These are phyloP conservation scores for Chaetomiaceae sp. DNA, from an alignment of 2,329 filamentous ascomycete species.

Conservation along the genomic window DNA sequence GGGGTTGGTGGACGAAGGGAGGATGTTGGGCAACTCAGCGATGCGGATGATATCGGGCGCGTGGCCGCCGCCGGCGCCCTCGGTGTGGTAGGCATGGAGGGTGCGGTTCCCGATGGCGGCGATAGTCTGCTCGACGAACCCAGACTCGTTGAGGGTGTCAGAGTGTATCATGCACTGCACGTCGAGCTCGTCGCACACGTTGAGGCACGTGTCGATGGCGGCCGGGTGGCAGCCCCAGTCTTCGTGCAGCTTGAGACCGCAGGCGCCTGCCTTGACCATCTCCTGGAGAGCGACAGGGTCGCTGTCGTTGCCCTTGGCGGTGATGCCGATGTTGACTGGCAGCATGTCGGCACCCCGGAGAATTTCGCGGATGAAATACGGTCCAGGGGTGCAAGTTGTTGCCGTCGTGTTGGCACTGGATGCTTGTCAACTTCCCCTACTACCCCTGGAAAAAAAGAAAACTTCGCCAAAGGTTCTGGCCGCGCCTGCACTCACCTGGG, in stretches of 20 bases:
- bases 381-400: constrained; percentile 88
- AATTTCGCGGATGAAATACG: constrained; percentile 80
- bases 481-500: constrained; percentile 62
- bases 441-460: neutral
- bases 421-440: neutral
- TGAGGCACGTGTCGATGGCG: constrained; percentile 82
- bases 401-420: constrained; percentile 77
- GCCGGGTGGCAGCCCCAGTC: constrained; percentile 92
- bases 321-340: constrained; percentile 85
- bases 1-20: constrained; percentile 88
- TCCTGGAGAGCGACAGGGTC: constrained; percentile 66
- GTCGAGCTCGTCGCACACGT: constrained; percentile 84
- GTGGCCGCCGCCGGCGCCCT: constrained; percentile 91
- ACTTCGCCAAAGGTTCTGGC: too few relatives aligned
- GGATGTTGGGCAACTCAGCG: constrained; percentile 81
- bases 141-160: constrained; percentile 92
- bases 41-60: constrained; percentile 94
- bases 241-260: constrained; percentile 90
- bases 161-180: constrained; percentile 94
- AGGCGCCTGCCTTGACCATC: constrained; percentile 77
- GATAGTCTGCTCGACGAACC: constrained; percentile 92
- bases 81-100: constrained; percentile 96
- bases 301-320: constrained; percentile 89
- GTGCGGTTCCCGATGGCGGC: constrained; percentile 79
- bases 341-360: constrained; percentile 78